Percentiles rank a stretch among this genome's conserved stretches.
These are phyloP conservation scores for Blastobotrys mokoenaii DNA, from an alignment of 805 yeast species.

Conservation along the genomic window DNA sequence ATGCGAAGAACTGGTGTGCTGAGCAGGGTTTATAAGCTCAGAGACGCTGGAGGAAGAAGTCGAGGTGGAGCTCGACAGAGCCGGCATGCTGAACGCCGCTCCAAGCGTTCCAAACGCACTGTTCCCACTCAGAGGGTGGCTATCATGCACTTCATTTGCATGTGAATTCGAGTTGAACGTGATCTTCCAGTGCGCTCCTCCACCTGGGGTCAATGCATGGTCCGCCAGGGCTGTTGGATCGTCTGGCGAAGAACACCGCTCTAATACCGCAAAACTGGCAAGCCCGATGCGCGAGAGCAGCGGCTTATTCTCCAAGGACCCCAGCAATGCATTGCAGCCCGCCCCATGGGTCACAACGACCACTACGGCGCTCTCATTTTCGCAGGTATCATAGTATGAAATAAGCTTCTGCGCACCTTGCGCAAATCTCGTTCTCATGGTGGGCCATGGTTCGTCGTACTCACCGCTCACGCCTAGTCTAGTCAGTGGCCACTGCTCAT, in stretches of 20 bases:
- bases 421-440: slow-evolving; percentile 28
- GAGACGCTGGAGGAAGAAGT: slow-evolving; percentile 1
- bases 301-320: slow-evolving; percentile 25
- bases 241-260: too few species aligned
- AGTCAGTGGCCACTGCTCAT: slow-evolving; percentile 20
- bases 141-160: not conserved
- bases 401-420: slow-evolving; percentile 22
- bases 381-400: slow-evolving; percentile 16
- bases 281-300: slow-evolving; percentile 24
- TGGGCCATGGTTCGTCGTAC: slow-evolving; percentile 31
- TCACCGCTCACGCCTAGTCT: slow-evolving; percentile 25
- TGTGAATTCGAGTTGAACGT: not conserved
- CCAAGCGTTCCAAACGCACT: too few species aligned
- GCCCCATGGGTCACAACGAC: slow-evolving; percentile 32
- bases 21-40: not conserved
- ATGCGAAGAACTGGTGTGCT: too few species aligned
- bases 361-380: slow-evolving; percentile 1
- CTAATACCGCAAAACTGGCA: slow-evolving; percentile 16
- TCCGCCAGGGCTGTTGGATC: too few species aligned
- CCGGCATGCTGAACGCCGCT: too few species aligned
- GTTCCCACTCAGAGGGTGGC: not conserved
- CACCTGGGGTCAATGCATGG: not conserved
- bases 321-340: slow-evolving; percentile 31
- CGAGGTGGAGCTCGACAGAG: not conserved
- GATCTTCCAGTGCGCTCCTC: not conserved